Evolutionary conservation across 176 grass and related monocot genomes (phyloP), one percentile per base, ranked within the genome.

Genomic region (Oryza glumipatula): DNA sequence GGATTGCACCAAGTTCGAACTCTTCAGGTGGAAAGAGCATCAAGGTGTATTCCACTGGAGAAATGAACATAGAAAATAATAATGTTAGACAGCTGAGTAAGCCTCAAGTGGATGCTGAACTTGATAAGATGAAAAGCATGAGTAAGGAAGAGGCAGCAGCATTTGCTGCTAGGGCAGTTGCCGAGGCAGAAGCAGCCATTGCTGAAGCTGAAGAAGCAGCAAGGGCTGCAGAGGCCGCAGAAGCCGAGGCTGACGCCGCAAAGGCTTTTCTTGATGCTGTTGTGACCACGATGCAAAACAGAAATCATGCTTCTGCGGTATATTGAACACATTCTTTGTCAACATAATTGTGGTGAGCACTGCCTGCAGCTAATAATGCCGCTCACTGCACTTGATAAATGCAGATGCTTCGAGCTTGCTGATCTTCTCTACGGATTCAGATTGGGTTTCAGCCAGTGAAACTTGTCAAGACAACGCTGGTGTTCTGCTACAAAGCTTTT

Each of bases 141-240:
- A 90, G 80, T 38, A 86, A 76, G 77, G 86, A 94, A 83, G 93
- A 95, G 74, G 90, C 96, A 80, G 96, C 91, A 58, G 89, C 86
- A 65, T 82, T 74, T 86, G 96, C 96, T 77, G 96, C 96, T 72
- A 89, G 87, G 87, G 89, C 89, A 75, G 96, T 98, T 86, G 91
- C 89, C 2, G 93, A 98, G 81, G 96, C 96, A 82, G 96, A 98
- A 89, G 44, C 86, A 48, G 91, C 91, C 7, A 80, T 93, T 0
- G 83, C 91, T 60, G 89, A 90, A 82, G 96, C 96, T 83, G 89
- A 94, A 86, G 82, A 93, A 65, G 96, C 96, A 85, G 76, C 83
- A 80, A 95, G 81, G 88, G 79, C 79, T 77, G 96, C 96, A 67
- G 96, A 98, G 67, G 85, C 80, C 52, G 82, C 91, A 76, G 93